A percentile compares a stretch with the other conserved stretches of the same genome.
Conservation (phyloP, 495 filamentous ascomycete genomes). For the Darksidea phi region DNA sequence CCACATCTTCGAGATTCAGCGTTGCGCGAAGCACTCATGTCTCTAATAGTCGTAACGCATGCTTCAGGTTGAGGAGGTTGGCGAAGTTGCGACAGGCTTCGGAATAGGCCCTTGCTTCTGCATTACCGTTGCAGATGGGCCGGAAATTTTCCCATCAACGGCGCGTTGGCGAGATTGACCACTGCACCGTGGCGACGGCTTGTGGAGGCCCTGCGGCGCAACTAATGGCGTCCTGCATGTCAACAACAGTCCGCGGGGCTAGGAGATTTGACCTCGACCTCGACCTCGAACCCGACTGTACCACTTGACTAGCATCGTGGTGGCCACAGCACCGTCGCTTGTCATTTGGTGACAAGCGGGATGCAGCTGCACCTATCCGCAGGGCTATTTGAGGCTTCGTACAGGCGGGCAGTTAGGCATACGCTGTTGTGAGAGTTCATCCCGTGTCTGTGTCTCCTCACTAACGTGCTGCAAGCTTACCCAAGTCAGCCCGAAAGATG, state of each 20-base stretch:
- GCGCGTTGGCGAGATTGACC: background rate
- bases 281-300: no score
- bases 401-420: constrained; percentile 14
- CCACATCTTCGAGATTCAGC: no score
- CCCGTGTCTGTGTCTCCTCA: constrained; percentile 25
- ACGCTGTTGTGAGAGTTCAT: constrained; percentile 13
- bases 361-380: constrained; percentile 9
- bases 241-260: background rate
- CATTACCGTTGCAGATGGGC: constrained; percentile 9
- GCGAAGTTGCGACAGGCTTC: background rate
- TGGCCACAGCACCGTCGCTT: constrained; percentile 12
- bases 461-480: constrained; percentile 29
- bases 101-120: constrained; percentile 28
- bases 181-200: constrained; percentile 16
- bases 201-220: background rate
- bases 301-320: constrained; percentile 10
- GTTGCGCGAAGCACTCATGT: constrained; percentile 1
- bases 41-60: constrained; percentile 28
- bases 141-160: background rate
- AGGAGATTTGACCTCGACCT: constrained; percentile 14
- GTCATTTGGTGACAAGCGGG: constrained; percentile 14
- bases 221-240: background rate
- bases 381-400: constrained; percentile 22
- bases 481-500: constrained; percentile 23
- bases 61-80: constrained; percentile 17